Percentiles rank a stretch among this genome's conserved stretches.
Evolutionary conservation across 2,329 filamentous ascomycete genomes (phyloP).

Genomic region (Penicillium sumatraense): DNA sequence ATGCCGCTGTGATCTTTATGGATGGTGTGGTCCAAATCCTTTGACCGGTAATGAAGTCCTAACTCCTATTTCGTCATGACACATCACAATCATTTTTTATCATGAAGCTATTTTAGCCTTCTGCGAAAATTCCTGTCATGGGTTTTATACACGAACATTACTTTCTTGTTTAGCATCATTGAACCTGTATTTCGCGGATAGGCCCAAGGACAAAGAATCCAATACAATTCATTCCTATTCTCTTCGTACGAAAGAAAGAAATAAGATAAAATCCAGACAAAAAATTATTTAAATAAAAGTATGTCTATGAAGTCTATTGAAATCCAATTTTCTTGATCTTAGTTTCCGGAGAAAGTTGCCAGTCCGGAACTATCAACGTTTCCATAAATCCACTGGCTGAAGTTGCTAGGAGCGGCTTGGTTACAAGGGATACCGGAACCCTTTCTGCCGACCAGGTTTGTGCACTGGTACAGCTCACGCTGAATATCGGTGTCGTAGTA

Average conservation of each 20-base stretch:
- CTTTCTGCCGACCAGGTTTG: conserved; percentile 40
- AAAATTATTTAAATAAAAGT: too few species aligned
- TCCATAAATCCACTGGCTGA: conserved; percentile 20
- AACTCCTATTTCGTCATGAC: neutral
- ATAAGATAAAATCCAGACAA: too few species aligned
- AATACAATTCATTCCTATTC: too few species aligned
- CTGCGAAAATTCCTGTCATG: too few species aligned
- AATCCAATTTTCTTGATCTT: neutral
- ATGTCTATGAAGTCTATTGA: neutral
- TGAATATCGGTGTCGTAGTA: conserved; percentile 31
- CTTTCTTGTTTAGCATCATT: neutral
- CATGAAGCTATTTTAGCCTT: too few species aligned
- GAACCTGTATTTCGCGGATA: too few species aligned
- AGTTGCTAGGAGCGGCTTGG: conserved; percentile 29
- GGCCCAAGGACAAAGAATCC: too few species aligned
- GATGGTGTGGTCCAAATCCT: conserved; percentile 20
- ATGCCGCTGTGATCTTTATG: conserved; percentile 20
- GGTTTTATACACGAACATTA: neutral
- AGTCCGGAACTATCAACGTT: conserved; percentile 12
- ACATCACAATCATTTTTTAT: too few species aligned
- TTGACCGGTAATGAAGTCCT: conserved; percentile 7
- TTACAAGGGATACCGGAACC: conserved; percentile 32
- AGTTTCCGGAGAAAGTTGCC: neutral
- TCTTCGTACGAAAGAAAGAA: too few species aligned
- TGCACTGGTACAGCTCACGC: conserved; percentile 49